These are phyloP conservation scores for Trypanosomatidae sp. DNA, from an alignment of 208 protist genomes.

Conservation along the genomic window DNA sequence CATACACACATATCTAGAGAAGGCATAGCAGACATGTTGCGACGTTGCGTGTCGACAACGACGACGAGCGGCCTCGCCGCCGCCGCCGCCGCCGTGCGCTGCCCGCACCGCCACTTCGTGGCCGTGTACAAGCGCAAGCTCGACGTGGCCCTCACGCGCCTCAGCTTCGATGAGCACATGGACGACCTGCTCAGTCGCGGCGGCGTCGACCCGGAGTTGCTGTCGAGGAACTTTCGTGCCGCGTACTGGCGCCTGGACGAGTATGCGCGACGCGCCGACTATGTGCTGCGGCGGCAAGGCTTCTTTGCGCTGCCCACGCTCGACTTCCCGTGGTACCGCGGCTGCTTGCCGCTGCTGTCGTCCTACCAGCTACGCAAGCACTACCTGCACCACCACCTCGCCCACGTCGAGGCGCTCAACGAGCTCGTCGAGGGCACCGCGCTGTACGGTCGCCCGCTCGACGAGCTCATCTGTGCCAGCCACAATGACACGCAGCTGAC, in stretches of 20 bases:
- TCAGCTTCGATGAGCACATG: conserved; percentile 76
- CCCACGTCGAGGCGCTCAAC: conserved; percentile 87
- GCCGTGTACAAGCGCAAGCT: conserved; percentile 74
- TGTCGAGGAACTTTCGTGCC: conserved; percentile 65
- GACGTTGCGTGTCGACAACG: too few relatives aligned
- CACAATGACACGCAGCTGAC: conserved; percentile 20
- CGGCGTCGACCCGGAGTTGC: conserved; percentile 69
- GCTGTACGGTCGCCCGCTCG: conserved; percentile 67
- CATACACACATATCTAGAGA: too few relatives aligned
- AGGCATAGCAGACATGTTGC: too few relatives aligned
- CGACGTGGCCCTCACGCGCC: conserved; percentile 55
- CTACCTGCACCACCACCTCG: conserved; percentile 82
- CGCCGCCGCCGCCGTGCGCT: not conserved
- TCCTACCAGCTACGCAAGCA: conserved; percentile 85
- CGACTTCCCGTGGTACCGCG: conserved; percentile 85
- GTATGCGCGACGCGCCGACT: conserved; percentile 72
- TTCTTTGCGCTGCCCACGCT: conserved; percentile 87
- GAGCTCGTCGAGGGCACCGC: conserved; percentile 78
- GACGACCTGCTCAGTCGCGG: conserved; percentile 79
- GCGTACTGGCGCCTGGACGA: conserved; percentile 87
- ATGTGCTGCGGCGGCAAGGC: conserved; percentile 61
- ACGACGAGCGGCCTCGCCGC: conserved; percentile 1
- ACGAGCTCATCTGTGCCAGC: conserved; percentile 66
- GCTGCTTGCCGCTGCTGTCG: conserved; percentile 75
- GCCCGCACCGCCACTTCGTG: conserved; percentile 6